Evolutionary conservation across 2,329 filamentous ascomycete genomes (phyloP).

Genomic region (Furcasterigmium sp.): DNA sequence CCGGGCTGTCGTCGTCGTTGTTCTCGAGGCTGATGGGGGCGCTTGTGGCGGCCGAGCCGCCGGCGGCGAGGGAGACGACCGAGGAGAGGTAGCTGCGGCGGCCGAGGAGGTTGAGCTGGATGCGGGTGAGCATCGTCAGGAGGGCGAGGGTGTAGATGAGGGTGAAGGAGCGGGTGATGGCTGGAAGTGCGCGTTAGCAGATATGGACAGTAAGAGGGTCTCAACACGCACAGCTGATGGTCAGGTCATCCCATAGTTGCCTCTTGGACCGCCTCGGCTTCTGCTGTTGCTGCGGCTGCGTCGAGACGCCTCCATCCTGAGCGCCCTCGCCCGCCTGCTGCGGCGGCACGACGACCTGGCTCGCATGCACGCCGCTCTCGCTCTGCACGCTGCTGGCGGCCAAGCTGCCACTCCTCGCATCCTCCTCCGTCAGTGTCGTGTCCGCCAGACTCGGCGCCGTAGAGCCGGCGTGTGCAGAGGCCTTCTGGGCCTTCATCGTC

Average conservation of each 20-base stretch:
- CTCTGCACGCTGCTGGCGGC: constrained; percentile 60
- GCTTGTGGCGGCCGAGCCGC: constrained; percentile 57
- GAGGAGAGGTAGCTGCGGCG: constrained; percentile 93
- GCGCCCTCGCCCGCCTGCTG: constrained; percentile 27
- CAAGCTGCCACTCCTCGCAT: constrained; percentile 61
- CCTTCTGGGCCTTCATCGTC: constrained; percentile 70
- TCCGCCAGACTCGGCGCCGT: constrained; percentile 56
- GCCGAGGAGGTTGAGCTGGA: constrained; percentile 95
- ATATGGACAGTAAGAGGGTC: background rate
- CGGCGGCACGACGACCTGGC: constrained; percentile 62
- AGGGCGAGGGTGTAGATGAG: constrained; percentile 87
- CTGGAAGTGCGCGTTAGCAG: constrained; percentile 34
- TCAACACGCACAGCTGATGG: constrained; percentile 87
- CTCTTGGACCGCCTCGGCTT: constrained; percentile 73
- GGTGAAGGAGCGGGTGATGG: constrained; percentile 86
- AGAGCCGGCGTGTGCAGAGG: constrained; percentile 31
- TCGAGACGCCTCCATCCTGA: constrained; percentile 10
- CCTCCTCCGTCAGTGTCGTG: constrained; percentile 77
- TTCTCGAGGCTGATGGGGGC: constrained; percentile 76
- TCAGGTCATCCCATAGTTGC: constrained; percentile 95
- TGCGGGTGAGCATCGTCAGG: constrained; percentile 84
- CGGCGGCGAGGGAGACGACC: constrained; percentile 84
- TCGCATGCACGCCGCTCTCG: constrained; percentile 78
- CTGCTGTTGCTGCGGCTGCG: constrained; percentile 21
- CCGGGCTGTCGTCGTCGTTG: constrained; percentile 80